Conservation (phyloP, 2,329 filamentous ascomycete species). For the Ceratocystis cubensis region DNA sequence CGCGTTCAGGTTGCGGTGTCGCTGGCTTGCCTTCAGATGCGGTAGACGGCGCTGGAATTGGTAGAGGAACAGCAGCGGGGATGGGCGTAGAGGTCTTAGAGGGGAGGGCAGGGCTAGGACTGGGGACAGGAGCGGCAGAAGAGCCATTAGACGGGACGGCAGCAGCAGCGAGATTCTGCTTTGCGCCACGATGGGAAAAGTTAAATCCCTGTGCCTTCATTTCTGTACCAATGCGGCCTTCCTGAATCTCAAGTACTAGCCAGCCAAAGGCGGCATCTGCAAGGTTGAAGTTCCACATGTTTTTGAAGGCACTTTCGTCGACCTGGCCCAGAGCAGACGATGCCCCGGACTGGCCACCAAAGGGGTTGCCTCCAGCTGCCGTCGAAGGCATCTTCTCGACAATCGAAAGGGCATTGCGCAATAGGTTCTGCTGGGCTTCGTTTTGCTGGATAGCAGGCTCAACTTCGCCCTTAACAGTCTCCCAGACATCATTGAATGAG, state of each 20-base stretch:
- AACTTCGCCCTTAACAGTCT: conserved; percentile 92
- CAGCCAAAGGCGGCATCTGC: conserved; percentile 96
- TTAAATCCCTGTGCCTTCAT: conserved; percentile 99
- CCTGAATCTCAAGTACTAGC: conserved; percentile 87
- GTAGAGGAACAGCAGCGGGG: conserved; percentile 25
- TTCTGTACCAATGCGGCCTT: conserved; percentile 90
- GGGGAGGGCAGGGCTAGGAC: conserved; percentile 27
- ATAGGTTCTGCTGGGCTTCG: conserved; percentile 80
- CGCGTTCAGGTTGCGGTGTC: conserved; percentile 40
- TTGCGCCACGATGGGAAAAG: conserved; percentile 87
- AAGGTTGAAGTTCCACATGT: conserved; percentile 99
- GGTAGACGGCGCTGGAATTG: conserved; percentile 31
- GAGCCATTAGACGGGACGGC: conserved; percentile 24
- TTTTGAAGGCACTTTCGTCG: conserved; percentile 98
- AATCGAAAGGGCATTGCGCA: conserved; percentile 81
- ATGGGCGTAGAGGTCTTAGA: conserved; percentile 26
- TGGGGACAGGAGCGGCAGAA: conserved; percentile 22
- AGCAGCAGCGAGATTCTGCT: conserved; percentile 42
- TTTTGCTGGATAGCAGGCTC: conserved; percentile 90
- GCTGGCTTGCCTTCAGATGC: conserved; percentile 32
- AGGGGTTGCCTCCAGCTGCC: conserved; percentile 91
- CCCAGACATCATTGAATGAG: conserved; percentile 98
- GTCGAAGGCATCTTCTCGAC: conserved; percentile 97
- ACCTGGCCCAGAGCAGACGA: conserved; percentile 69
- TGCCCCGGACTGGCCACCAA: conserved; percentile 70